Evolutionary conservation across 1,284 basidiomycete genomes (phyloP), one percentile per base, ranked within the genome.

Genomic region (Cronartium quercuum): DNA sequence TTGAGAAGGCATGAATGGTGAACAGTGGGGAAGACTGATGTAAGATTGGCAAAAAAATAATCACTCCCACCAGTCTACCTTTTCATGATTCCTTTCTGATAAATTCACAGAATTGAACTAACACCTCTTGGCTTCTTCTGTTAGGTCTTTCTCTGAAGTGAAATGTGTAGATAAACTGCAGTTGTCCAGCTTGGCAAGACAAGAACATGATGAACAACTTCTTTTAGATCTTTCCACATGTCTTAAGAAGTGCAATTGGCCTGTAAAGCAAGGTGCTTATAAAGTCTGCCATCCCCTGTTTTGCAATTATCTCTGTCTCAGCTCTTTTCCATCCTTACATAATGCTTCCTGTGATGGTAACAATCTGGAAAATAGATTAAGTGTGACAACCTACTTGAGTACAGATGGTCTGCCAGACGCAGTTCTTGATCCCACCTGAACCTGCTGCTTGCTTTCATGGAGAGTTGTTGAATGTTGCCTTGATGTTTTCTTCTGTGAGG

Each of bases 181-280:
- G 9, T 13, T 29, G 15, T 24, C 40, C 21, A 9, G 61, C 61
- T 38, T 38, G 40, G n/a, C n/a, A n/a, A n/a, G n/a, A n/a, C n/a
- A n/a, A n/a, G n/a, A n/a, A n/a, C n/a, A n/a, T n/a, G n/a, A n/a
- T n/a, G 10, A 51, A 5, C 3, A 51, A 12, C 47, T 51, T 51
- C 6, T 21, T 38, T 18, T 34, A 38, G 40, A 51, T 37, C 15
- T 34, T 58, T 37, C 51, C 7, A 55, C 55, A 1, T 10, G 13
- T 58, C 21, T 68, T 15, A 18, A 41, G 29, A 10, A 68, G 24
- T 4, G 66, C 38, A n/a, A 70, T 70, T 5, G 68, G 68, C 21
- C 58, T 24, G 41, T 70, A 70, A 6, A 60, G 40, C 1, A n/a
- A n/a, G 24, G 68, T 57, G 2, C 9, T 18, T 1, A 60, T 62